Percentiles rank a stretch among this genome's conserved stretches.
Evolutionary conservation across 2,329 filamentous ascomycete species (phyloP).

Genomic region (Thermothelomyces thermophilus): DNA sequence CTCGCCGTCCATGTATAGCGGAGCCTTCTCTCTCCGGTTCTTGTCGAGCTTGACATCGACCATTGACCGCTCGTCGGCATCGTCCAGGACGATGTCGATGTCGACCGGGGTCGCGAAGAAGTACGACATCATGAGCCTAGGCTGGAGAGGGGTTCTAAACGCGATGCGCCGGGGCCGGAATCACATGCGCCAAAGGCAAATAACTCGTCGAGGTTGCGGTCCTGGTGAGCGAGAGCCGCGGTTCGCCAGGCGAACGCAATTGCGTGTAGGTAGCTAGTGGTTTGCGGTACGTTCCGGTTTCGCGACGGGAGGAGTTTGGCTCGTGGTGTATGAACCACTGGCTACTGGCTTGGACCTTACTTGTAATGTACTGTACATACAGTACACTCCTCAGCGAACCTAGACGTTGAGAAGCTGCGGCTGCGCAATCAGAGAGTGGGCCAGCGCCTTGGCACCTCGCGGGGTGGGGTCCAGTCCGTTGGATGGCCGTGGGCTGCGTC

Average conservation of each 20-base stretch:
- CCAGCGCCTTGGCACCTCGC: not conserved
- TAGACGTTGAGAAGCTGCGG: not conserved
- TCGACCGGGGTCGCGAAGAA: conserved; percentile 98
- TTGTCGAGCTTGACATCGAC: conserved; percentile 98
- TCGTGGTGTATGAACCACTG: not conserved
- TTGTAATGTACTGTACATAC: too few relatives aligned
- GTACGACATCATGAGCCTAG: conserved; percentile 77
- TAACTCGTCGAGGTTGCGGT: not conserved
- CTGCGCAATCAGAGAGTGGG: conserved; percentile 10
- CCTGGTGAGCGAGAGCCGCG: not conserved
- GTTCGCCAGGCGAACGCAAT: not conserved
- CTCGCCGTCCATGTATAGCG: conserved; percentile 95
- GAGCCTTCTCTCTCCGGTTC: conserved; percentile 92
- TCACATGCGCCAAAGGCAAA: conserved; percentile 2
- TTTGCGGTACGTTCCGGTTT: too few relatives aligned
- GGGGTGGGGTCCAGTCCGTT: not conserved
- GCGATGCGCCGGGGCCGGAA: not conserved
- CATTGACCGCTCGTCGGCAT: conserved; percentile 87
- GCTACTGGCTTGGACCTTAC: not conserved
- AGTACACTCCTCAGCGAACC: not conserved
- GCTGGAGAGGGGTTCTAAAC: not conserved
- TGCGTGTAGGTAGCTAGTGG: not conserved
- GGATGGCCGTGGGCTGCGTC: conserved; percentile 5
- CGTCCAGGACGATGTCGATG: conserved; percentile 96
- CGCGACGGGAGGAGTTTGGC: not conserved